A percentile compares a stretch with the other conserved stretches of the same genome.
These are phyloP conservation scores for Glycine soja DNA, from an alignment of 306 rosid genomes.

Conservation along the genomic window DNA sequence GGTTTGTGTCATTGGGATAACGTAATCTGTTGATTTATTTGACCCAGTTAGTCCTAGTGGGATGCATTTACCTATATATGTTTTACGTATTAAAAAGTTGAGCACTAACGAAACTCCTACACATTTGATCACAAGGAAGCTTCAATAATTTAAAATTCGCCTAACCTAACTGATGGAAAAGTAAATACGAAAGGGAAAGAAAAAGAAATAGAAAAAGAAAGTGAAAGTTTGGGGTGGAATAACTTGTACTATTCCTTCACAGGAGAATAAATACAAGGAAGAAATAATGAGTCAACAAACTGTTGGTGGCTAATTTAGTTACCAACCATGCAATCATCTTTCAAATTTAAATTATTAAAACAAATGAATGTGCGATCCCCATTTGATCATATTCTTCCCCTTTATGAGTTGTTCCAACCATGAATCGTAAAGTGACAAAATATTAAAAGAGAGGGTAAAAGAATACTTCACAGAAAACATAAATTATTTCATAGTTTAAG, in stretches of 20 bases:
- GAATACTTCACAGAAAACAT: not conserved
- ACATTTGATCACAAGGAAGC: constrained; percentile 17
- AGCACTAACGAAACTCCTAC: not conserved
- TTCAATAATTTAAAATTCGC: not conserved
- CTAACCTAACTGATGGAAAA: not conserved
- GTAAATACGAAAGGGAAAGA: not conserved
- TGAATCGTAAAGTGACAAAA: constrained; percentile 3
- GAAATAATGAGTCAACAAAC: not conserved
- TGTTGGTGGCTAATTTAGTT: constrained; percentile 3
- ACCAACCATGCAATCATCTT: constrained; percentile 36
- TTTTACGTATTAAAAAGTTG: not conserved
- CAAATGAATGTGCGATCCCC: constrained; percentile 23
- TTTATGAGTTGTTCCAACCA: constrained; percentile 31
- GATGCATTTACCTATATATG: not conserved
- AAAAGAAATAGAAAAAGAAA: not conserved
- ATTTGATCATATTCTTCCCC: not conserved
- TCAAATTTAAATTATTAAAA: constrained; percentile 30
- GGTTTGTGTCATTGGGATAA: not conserved
- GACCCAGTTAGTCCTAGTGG: not conserved
- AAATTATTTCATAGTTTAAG: not conserved
- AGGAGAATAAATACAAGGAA: constrained; percentile 18
- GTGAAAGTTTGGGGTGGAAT: not conserved
- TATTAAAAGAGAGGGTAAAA: not conserved
- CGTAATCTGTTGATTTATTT: not conserved
- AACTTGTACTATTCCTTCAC: not conserved